Percentiles rank a stretch among this genome's conserved stretches.
Conservation (phyloP, 1,284 basidiomycete genomes). For the Cutaneotrichosporon sp. region DNA sequence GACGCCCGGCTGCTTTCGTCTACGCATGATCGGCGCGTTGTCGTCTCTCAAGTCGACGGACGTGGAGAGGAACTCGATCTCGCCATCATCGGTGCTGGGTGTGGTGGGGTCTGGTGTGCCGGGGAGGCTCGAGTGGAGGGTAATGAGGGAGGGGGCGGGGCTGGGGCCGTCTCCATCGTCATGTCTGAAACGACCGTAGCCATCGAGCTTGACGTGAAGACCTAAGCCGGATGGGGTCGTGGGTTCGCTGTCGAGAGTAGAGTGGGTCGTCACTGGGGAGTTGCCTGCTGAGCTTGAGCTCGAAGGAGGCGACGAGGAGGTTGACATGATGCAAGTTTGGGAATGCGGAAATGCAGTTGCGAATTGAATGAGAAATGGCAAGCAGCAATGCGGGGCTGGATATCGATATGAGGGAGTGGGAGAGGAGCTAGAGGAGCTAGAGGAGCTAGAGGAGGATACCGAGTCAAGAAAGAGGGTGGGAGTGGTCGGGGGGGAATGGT, state of each 20-base stretch:
- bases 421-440: too few relatives aligned
- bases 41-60: neutral
- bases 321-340: too few relatives aligned
- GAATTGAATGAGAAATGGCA: too few relatives aligned
- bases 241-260: neutral
- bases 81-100: neutral
- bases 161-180: neutral
- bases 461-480: too few relatives aligned
- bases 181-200: neutral
- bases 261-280: neutral
- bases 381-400: too few relatives aligned
- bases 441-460: too few relatives aligned
- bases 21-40: neutral
- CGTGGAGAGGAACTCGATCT: neutral
- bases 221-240: neutral
- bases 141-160: constrained; percentile 4
- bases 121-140: neutral
- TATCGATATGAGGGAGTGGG: too few relatives aligned
- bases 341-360: too few relatives aligned
- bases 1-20: neutral
- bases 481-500: too few relatives aligned
- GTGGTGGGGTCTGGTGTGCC: neutral
- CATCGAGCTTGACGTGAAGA: neutral
- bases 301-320: neutral
- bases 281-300: neutral